phyloP scores from a whole-genome alignment of 2,329 filamentous ascomycete species.

The Allantophomopsis lycopodina region DNA sequence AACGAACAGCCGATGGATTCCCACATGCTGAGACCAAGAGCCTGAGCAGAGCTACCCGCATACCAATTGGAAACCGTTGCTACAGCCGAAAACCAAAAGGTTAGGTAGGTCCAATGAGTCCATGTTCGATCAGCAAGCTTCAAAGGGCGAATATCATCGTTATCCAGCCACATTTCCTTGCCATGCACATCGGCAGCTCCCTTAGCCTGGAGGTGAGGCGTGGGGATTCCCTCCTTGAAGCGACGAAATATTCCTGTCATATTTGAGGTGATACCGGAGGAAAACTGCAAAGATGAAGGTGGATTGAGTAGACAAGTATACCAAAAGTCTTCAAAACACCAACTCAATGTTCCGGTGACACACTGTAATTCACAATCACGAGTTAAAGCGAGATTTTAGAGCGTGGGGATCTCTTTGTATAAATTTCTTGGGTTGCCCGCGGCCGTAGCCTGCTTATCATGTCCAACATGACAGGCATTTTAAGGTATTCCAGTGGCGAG shows the following conservation, averaged over 20 bases:
- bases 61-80: conserved; percentile 22
- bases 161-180: conserved; percentile 21
- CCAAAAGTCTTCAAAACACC: too few species aligned
- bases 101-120: conserved; percentile 24
- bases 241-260: conserved; percentile 7
- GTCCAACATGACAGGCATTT: too few species aligned
- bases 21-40: conserved; percentile 33
- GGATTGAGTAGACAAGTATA: too few species aligned
- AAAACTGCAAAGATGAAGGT: too few species aligned
- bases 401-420: too few species aligned
- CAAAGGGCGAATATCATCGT: conserved; percentile 26
- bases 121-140: conserved; percentile 25
- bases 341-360: too few species aligned
- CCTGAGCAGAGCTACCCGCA: conserved; percentile 22
- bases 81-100: conserved; percentile 27
- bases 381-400: too few species aligned
- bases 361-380: too few species aligned
- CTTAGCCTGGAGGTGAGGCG: conserved; percentile 9
- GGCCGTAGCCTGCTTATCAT: too few species aligned
- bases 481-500: too few species aligned
- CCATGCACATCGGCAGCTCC: conserved; percentile 14
- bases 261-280: not conserved
- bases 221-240: conserved; percentile 7
- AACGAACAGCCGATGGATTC: conserved; percentile 26
- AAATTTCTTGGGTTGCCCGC: too few species aligned